Evolutionary conservation across 2,329 filamentous ascomycete genomes (phyloP), one percentile per base, ranked within the genome.

Genomic region (Colletotrichum neosansevieriae): DNA sequence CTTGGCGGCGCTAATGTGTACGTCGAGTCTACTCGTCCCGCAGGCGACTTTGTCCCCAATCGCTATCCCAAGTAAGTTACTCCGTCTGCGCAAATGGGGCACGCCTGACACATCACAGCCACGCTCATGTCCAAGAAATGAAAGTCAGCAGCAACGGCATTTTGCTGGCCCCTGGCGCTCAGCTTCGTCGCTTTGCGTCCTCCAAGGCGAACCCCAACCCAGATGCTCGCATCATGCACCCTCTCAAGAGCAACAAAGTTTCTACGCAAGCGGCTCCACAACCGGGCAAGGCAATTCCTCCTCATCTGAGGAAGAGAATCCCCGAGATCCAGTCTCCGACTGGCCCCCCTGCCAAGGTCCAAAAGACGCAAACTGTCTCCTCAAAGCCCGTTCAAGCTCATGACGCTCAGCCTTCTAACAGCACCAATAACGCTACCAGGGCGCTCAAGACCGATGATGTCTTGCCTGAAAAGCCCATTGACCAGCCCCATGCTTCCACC

Each of bases 1-100:
- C 67, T 68, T 10, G 68, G 72, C 21, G 70, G 72, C 6, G 49
- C 64, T 13, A 29, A 29, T 54, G 44, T 32, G 19, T 32, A n/a
- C 19, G 60, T 29, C 45, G 66, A 15, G 9, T 32, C 15, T 21
- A 56, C 19, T 19, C 61, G 54, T 19, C 40, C 49, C 17, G 2
- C 61, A 4, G 44, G 29, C 6, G 12, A 44, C 21, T 44, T 47
- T 29, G 7, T 21, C 3, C 40, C 45, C 15, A 15, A 2, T 44
- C 56, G 54, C 11, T 49, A 54, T 4, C 42, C 61, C 9, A 32
- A 21, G 66, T 66, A 29, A 60, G 62, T 32, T 3, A 11, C 2
- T 42, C 5, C 29, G 17, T 29, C 29, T 34, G 15, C 51, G 12
- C 12, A 11, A 19, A 11, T 17, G 13, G 9, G 10, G 13, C 1